Conservation (phyloP, 495 filamentous ascomycete species). For the Penicillium tannophilum region DNA sequence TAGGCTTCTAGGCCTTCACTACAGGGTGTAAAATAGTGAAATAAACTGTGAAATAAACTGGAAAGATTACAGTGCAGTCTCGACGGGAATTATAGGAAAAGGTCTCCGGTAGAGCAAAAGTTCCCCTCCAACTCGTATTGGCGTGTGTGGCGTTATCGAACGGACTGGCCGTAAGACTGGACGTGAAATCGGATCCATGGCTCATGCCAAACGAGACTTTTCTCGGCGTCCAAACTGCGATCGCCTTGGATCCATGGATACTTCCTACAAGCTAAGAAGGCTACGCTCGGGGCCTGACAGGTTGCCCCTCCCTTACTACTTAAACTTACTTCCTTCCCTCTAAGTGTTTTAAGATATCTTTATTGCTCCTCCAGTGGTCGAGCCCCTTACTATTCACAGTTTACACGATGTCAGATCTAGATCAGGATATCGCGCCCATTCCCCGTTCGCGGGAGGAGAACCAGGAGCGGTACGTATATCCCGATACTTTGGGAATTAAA, state of each 20-base stretch:
- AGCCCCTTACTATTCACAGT: no score
- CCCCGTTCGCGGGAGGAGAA: conserved; percentile 72
- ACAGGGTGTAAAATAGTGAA: neutral
- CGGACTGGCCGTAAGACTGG: conserved; percentile 16
- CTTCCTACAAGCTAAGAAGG: conserved; percentile 16
- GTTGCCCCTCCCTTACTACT: conserved; percentile 12
- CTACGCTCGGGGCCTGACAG: conserved; percentile 22
- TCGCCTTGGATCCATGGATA: conserved; percentile 28
- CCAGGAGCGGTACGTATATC: conserved; percentile 68
- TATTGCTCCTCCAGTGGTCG: no score
- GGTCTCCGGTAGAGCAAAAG: neutral
- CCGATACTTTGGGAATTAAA: neutral
- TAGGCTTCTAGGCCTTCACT: conserved; percentile 8
- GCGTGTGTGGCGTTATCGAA: conserved; percentile 21
- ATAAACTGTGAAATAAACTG: neutral
- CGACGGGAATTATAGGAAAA: neutral
- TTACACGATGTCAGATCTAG: conserved; percentile 31
- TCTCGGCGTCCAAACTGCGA: conserved; percentile 27
- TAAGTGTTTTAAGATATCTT: neutral
- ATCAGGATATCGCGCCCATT: conserved; percentile 40
- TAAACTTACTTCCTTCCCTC: conserved; percentile 7
- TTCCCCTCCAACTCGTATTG: conserved; percentile 13
- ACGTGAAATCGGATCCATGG: conserved; percentile 22
- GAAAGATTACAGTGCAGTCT: neutral
- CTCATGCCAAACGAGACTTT: conserved; percentile 21